Conservation (phyloP, 2,329 filamentous ascomycete species). For the Cordyceps javanica region DNA sequence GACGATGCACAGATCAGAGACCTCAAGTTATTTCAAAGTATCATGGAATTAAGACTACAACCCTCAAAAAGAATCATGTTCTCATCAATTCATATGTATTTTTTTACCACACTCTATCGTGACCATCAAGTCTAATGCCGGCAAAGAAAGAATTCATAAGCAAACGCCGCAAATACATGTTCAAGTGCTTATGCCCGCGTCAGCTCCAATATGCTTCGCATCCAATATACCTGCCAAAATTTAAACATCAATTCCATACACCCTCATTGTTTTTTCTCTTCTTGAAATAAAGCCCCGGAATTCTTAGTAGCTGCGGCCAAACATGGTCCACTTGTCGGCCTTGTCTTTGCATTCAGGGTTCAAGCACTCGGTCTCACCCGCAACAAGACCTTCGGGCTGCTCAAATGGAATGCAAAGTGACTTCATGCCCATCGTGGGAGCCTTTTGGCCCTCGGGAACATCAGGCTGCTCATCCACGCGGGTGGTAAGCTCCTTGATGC, state of each 20-base stretch:
- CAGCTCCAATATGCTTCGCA: not conserved
- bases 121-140: constrained; percentile 9
- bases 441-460: constrained; percentile 46
- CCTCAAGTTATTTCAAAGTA: not conserved
- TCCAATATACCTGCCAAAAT: not conserved
- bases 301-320: constrained; percentile 66
- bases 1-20: not conserved
- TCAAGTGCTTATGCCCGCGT: not conserved
- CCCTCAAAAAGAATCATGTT: not conserved
- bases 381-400: constrained; percentile 72
- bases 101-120: constrained; percentile 12
- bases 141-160: constrained; percentile 7
- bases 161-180: constrained; percentile 12
- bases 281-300: not conserved
- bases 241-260: not conserved
- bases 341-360: constrained; percentile 75
- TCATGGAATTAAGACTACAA: not conserved
- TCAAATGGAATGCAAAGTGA: constrained; percentile 70
- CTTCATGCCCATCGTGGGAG: constrained; percentile 61
- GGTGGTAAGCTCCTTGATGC: constrained; percentile 88
- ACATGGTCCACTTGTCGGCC: constrained; percentile 88
- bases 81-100: constrained; percentile 13
- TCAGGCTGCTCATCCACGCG: constrained; percentile 59
- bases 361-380: constrained; percentile 82
- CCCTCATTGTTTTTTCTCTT: not conserved